These are phyloP conservation scores for Mallotus japonicus DNA, from an alignment of 441 rosid species.

Conservation along the genomic window DNA sequence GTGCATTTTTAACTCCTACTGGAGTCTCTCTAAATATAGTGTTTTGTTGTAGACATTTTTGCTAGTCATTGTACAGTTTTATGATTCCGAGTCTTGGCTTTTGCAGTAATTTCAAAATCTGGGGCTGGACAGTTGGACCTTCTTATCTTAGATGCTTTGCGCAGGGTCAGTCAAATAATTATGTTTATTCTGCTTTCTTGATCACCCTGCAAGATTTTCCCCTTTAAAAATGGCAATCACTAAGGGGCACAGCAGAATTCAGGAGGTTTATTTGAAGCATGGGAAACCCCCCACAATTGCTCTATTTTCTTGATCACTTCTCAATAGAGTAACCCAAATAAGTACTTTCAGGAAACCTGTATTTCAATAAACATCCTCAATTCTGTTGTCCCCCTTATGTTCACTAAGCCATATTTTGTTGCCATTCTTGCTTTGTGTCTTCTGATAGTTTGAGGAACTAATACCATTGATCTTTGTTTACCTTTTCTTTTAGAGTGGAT, in stretches of 20 bases:
- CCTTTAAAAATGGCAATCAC: too few relatives aligned
- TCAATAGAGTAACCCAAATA: too few relatives aligned
- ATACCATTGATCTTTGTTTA: background rate
- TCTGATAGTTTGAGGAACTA: background rate
- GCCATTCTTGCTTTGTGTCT: background rate
- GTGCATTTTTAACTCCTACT: background rate
- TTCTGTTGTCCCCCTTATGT: too few relatives aligned
- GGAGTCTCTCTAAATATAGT: too few relatives aligned
- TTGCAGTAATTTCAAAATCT: constrained; percentile 75
- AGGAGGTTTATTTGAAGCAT: too few relatives aligned
- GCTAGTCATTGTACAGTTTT: background rate
- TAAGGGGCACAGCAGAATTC: too few relatives aligned
- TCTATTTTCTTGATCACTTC: too few relatives aligned
- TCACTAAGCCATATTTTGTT: background rate
- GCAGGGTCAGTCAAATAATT: constrained; percentile 46
- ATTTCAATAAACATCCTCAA: too few relatives aligned
- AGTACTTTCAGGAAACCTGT: too few relatives aligned
- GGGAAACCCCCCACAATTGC: too few relatives aligned
- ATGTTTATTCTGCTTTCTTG: background rate
- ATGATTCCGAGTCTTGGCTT: background rate
- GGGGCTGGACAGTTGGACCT: constrained; percentile 87
- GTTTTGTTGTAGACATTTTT: background rate
- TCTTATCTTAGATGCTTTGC: constrained; percentile 80
- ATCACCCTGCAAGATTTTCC: background rate
- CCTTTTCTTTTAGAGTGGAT: constrained; percentile 48